A percentile compares a stretch with the other conserved stretches of the same genome.
Conservation (phyloP, 192 early-diverging fungal genomes). For the Backusella liffmaniae region DNA sequence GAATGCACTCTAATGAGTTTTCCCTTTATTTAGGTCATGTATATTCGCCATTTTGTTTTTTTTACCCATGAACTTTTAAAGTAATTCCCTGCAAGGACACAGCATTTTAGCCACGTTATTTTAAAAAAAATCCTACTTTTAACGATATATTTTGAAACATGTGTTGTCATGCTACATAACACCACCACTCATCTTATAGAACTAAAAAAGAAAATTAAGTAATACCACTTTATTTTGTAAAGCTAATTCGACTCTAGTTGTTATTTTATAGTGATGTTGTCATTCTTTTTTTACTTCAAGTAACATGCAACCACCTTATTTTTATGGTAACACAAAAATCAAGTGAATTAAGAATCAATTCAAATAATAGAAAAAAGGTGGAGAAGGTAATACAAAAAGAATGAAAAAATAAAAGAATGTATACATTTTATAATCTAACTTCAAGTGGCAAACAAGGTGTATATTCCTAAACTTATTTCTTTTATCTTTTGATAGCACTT, state of each 20-base stretch:
- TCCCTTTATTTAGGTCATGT: background rate
- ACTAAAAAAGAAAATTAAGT: background rate
- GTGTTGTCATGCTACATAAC: background rate
- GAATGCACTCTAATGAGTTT: background rate
- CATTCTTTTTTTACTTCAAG: background rate
- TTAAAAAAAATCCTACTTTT: background rate
- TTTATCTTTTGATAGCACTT: background rate
- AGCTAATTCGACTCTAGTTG: background rate
- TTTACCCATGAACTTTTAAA: background rate
- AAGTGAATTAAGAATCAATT: slow-evolving; percentile 4
- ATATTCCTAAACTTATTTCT: background rate
- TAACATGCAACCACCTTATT: background rate
- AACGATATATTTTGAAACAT: background rate
- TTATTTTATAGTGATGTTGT: background rate
- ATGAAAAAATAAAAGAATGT: background rate
- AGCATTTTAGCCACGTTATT: background rate
- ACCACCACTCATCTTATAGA: background rate
- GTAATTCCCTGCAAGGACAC: background rate
- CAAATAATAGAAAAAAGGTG: background rate
- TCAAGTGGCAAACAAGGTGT: background rate
- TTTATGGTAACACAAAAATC: background rate
- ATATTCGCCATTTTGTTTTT: background rate
- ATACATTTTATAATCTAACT: background rate
- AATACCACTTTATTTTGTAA: background rate
- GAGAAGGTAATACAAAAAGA: slow-evolving; percentile 2